These are phyloP conservation scores for Achlya hypogyna DNA, from an alignment of 352 stramenopile genomes.

Conservation along the genomic window DNA sequence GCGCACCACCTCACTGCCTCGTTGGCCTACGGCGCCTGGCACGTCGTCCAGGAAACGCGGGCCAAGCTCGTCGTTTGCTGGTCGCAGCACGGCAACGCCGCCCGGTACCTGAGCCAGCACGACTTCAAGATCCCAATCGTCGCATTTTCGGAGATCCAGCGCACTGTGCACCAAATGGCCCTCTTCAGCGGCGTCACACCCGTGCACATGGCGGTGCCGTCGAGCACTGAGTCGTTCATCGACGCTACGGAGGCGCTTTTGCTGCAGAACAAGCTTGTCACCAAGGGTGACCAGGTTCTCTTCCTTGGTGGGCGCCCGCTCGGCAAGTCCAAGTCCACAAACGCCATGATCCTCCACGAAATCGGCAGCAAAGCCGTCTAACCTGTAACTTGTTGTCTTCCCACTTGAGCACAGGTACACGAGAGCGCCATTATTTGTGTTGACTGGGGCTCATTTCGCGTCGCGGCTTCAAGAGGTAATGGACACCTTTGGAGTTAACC, in stretches of 20 bases:
- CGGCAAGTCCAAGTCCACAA: constrained; percentile 7
- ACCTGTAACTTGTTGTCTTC: no score
- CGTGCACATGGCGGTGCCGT: background rate
- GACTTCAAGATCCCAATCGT: constrained; percentile 14
- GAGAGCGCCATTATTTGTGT: no score
- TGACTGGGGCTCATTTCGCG: no score
- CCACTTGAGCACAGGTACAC: no score
- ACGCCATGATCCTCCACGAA: constrained; percentile 16
- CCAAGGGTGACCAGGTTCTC: background rate
- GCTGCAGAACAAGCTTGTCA: background rate
- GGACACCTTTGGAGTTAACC: no score
- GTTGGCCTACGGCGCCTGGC: constrained; percentile 13
- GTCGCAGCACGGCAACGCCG: constrained; percentile 19
- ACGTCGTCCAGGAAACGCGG: background rate
- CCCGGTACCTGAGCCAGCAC: constrained; percentile 15
- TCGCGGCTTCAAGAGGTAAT: no score
- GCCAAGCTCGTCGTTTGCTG: constrained; percentile 15
- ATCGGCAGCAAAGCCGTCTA: background rate
- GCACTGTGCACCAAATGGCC: constrained; percentile 15
- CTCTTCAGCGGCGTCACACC: constrained; percentile 12
- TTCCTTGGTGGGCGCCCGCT: constrained; percentile 12
- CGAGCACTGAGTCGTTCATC: background rate
- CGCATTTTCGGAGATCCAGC: constrained; percentile 2
- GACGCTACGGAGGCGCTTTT: background rate
- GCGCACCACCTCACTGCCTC: constrained; percentile 11